These are phyloP conservation scores for Cyclotella kingstonii DNA, from an alignment of 108 stramenopile genomes.

Conservation along the genomic window DNA sequence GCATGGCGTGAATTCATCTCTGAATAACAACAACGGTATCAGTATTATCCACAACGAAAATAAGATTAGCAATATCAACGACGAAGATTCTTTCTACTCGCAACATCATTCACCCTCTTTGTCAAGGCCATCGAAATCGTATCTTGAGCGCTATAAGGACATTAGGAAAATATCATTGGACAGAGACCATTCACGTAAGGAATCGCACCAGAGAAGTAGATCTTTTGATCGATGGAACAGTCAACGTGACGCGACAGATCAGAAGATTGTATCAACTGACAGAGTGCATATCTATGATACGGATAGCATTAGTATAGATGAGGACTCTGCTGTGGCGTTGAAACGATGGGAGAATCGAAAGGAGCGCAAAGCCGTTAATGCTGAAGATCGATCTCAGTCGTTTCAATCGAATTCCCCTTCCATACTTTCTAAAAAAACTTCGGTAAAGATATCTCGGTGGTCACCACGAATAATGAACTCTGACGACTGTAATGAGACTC, in stretches of 20 bases:
- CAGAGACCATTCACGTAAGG: not conserved
- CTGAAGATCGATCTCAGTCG: too few relatives aligned
- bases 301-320: not conserved
- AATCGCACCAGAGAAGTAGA: not conserved
- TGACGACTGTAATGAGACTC: too few relatives aligned
- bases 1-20: too few relatives aligned
- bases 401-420: too few relatives aligned
- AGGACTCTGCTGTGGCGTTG: conserved; percentile 1
- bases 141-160: conserved; percentile 25
- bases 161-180: conserved; percentile 11
- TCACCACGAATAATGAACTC: too few relatives aligned
- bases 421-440: too few relatives aligned
- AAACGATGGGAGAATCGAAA: conserved; percentile 25
- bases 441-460: too few relatives aligned
- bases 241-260: not conserved
- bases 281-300: not conserved
- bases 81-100: too few relatives aligned
- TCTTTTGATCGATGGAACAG: conserved; percentile 3
- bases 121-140: conserved; percentile 15
- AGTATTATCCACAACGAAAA: too few relatives aligned
- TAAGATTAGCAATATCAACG: too few relatives aligned
- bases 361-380: conserved; percentile 3
- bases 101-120: not conserved
- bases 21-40: too few relatives aligned
- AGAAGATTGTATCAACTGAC: not conserved